These are phyloP conservation scores for Peronosclerospora sorghi DNA, from an alignment of 352 stramenopile species.

Conservation along the genomic window DNA sequence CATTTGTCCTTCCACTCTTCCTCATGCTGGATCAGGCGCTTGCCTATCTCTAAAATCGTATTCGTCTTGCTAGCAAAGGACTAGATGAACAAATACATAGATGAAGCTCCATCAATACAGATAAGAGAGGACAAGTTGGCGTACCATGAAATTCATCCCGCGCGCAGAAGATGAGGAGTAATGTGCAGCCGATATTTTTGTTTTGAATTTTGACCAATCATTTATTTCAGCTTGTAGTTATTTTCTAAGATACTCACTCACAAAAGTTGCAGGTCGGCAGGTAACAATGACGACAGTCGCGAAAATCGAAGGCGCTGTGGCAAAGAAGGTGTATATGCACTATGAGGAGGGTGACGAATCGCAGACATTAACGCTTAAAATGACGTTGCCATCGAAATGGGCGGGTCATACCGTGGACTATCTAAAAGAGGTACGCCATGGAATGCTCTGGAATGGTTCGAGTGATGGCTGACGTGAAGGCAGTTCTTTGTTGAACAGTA, in stretches of 20 bases:
- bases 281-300: constrained; percentile 25
- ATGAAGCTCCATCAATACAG: too few species aligned
- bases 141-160: constrained; percentile 43
- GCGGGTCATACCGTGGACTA: constrained; percentile 70
- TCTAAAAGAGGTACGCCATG: constrained; percentile 49
- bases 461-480: neutral
- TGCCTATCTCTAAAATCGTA: constrained; percentile 33
- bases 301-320: constrained; percentile 65
- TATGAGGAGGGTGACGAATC: constrained; percentile 61
- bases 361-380: constrained; percentile 73
- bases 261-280: neutral
- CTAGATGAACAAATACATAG: constrained; percentile 6
- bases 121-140: neutral
- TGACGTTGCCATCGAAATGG: constrained; percentile 83
- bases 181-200: constrained; percentile 4
- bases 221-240: too few species aligned
- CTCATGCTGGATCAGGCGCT: constrained; percentile 35
- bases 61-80: constrained; percentile 42
- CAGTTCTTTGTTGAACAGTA: constrained; percentile 87
- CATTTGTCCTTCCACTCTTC: constrained; percentile 57
- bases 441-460: constrained; percentile 7
- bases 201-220: constrained; percentile 9
- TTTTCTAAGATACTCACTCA: too few species aligned
- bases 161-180: constrained; percentile 16
- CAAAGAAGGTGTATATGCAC: constrained; percentile 87